A percentile compares a stretch with the other conserved stretches of the same genome.
These are phyloP conservation scores for Cyclotella atomus DNA, from an alignment of 108 stramenopile species.

Conservation along the genomic window DNA sequence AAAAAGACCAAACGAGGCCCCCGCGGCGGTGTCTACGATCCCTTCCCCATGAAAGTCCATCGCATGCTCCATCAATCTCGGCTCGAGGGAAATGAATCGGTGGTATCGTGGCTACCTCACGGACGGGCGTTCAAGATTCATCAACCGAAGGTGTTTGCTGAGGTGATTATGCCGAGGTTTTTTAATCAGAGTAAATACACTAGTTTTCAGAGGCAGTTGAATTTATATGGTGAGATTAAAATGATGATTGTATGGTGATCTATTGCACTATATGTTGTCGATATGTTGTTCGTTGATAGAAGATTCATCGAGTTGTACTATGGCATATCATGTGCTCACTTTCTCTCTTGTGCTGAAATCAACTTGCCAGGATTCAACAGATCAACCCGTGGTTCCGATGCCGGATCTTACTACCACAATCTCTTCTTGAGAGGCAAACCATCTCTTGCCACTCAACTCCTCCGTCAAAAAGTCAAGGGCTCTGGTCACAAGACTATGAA, in stretches of 20 bases:
- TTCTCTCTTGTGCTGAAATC: not conserved
- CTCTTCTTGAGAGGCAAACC: slow-evolving; percentile 69
- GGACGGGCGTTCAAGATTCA: slow-evolving; percentile 83
- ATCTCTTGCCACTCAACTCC: slow-evolving; percentile 52
- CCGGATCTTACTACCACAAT: slow-evolving; percentile 62
- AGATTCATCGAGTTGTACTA: no score
- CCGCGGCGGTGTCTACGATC: slow-evolving; percentile 62
- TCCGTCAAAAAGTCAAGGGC: slow-evolving; percentile 79
- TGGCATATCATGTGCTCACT: not conserved
- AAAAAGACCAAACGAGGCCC: slow-evolving; percentile 34
- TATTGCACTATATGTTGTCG: no score
- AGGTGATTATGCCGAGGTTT: slow-evolving; percentile 78
- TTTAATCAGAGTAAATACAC: slow-evolving; percentile 67
- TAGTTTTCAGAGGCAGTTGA: slow-evolving; percentile 76
- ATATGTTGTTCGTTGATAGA: no score
- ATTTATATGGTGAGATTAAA: slow-evolving; percentile 55
- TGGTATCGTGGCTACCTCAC: slow-evolving; percentile 82
- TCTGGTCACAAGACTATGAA: slow-evolving; percentile 63
- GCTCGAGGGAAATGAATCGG: slow-evolving; percentile 52
- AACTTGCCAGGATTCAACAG: slow-evolving; percentile 50
- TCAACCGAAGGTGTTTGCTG: slow-evolving; percentile 70
- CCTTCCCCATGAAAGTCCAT: slow-evolving; percentile 78
- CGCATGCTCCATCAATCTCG: slow-evolving; percentile 66
- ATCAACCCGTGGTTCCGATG: slow-evolving; percentile 41
- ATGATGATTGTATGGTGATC: not conserved